Evolutionary conservation across 768 basidiomycete genomes (phyloP).

Genomic region (Roridomyces roridus): DNA sequence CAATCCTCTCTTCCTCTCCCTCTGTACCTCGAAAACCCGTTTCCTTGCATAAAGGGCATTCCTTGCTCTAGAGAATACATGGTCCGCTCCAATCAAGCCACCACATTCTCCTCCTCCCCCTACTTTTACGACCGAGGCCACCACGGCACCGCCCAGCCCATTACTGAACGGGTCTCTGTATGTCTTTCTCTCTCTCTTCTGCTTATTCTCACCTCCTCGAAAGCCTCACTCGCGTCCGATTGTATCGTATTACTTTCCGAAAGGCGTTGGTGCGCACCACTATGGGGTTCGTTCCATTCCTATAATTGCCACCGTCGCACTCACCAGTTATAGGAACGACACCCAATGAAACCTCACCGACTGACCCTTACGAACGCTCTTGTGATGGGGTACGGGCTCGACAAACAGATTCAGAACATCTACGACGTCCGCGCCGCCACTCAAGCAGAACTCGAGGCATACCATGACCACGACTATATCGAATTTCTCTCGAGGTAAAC

Average conservation of each 20-base stretch:
- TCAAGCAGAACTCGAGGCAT: constrained; percentile 85
- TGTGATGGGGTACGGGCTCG: constrained; percentile 94
- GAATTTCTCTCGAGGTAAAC: constrained; percentile 91
- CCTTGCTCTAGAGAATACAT: constrained; percentile 30
- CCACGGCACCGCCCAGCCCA: constrained; percentile 76
- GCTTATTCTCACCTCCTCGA: not conserved
- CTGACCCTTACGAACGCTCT: constrained; percentile 96
- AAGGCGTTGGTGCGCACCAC: constrained; percentile 93
- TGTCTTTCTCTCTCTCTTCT: constrained; percentile 29
- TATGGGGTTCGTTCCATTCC: constrained; percentile 75
- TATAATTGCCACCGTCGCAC: not conserved
- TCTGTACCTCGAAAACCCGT: not conserved
- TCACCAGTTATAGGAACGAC: constrained; percentile 72
- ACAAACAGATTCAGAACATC: constrained; percentile 93
- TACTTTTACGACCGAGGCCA: constrained; percentile 80
- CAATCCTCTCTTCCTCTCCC: not conserved
- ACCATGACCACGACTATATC: constrained; percentile 95
- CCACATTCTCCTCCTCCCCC: constrained; percentile 74
- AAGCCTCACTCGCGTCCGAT: constrained; percentile 85
- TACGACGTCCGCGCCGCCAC: constrained; percentile 91
- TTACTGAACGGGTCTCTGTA: constrained; percentile 81
- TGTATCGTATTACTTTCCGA: constrained; percentile 96
- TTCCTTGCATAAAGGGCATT: too few species aligned
- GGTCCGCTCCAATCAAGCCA: constrained; percentile 53
- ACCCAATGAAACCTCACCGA: constrained; percentile 98